phyloP scores from a whole-genome alignment of 2,329 filamentous ascomycete species.

The Phyllosticta citriasiana region DNA sequence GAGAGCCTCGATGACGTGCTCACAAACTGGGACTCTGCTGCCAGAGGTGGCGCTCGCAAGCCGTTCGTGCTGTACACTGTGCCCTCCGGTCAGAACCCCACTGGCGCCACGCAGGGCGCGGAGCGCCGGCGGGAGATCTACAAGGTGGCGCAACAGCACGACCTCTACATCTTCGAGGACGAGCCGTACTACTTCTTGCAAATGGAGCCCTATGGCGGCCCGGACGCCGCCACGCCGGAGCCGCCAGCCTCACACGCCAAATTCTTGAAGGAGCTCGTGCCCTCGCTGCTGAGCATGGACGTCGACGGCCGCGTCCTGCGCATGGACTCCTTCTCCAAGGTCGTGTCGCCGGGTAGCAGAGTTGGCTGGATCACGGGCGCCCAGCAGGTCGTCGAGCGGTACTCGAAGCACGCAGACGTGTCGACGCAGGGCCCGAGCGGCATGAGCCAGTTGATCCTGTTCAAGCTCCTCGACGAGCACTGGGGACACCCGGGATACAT shows the following conservation, averaged over 20 bases:
- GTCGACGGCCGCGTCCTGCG: constrained; percentile 80
- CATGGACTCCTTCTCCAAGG: constrained; percentile 89
- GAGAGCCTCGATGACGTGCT: constrained; percentile 53
- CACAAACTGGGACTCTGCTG: constrained; percentile 52
- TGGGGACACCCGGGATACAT: constrained; percentile 92
- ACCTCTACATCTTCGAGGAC: constrained; percentile 80
- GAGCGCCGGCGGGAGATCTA: constrained; percentile 65
- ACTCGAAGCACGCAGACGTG: constrained; percentile 71
- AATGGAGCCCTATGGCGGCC: constrained; percentile 63
- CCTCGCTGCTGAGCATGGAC: constrained; percentile 71
- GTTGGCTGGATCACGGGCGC: constrained; percentile 85
- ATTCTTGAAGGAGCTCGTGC: constrained; percentile 64
- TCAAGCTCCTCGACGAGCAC: constrained; percentile 82
- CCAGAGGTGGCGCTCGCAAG: constrained; percentile 44
- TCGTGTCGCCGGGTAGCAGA: constrained; percentile 71
- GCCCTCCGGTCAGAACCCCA: constrained; percentile 82
- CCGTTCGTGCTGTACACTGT: constrained; percentile 62
- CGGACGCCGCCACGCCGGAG: constrained; percentile 39
- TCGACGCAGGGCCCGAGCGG: constrained; percentile 79
- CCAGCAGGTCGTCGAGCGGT: constrained; percentile 74
- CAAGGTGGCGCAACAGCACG: constrained; percentile 68
- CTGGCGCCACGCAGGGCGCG: constrained; percentile 66
- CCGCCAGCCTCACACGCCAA: constrained; percentile 52
- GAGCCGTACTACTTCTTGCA: constrained; percentile 94
- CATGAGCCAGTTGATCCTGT: constrained; percentile 72